A percentile compares a stretch with the other conserved stretches of the same genome.
These are phyloP conservation scores for Melampsora occidentalis DNA, from an alignment of 1,284 basidiomycete species.

Conservation along the genomic window DNA sequence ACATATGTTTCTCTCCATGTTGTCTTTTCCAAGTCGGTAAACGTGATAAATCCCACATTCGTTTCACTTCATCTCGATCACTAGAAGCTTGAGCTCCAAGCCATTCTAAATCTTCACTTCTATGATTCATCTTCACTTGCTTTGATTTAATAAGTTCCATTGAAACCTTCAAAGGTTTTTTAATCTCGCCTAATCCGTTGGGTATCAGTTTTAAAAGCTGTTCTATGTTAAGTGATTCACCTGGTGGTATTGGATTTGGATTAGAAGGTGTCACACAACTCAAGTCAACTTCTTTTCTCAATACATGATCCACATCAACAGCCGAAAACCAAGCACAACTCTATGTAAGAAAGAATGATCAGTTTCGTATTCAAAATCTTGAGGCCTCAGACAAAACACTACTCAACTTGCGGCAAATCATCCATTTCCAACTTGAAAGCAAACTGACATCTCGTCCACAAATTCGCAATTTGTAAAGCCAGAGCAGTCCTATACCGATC, in stretches of 20 bases:
- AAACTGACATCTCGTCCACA: constrained; percentile 92
- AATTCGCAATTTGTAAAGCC: constrained; percentile 91
- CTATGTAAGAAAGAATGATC: constrained; percentile 42
- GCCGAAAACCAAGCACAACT: constrained; percentile 85
- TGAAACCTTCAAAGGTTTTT: constrained; percentile 16
- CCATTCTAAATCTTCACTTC: constrained; percentile 27
- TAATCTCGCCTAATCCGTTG: constrained; percentile 16
- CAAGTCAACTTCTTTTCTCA: constrained; percentile 96
- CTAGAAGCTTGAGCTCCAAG: constrained; percentile 31
- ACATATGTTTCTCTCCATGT: constrained; percentile 5
- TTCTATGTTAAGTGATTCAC: constrained; percentile 76
- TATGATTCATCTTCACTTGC: constrained; percentile 5
- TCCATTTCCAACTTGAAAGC: constrained; percentile 91
- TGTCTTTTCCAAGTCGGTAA: not conserved
- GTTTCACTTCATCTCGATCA: constrained; percentile 25
- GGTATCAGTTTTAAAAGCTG: constrained; percentile 60
- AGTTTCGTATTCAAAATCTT: not conserved
- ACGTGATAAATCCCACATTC: constrained; percentile 9
- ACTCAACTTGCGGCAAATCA: constrained; percentile 74
- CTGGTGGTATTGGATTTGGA: constrained; percentile 72
- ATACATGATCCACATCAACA: constrained; percentile 85
- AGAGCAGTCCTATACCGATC: constrained; percentile 84
- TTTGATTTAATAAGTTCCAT: not conserved
- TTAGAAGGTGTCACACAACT: constrained; percentile 92
- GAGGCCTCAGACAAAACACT: not conserved